phyloP scores from a whole-genome alignment of 164 flowering plant genomes.

The Berberis thunbergii region DNA sequence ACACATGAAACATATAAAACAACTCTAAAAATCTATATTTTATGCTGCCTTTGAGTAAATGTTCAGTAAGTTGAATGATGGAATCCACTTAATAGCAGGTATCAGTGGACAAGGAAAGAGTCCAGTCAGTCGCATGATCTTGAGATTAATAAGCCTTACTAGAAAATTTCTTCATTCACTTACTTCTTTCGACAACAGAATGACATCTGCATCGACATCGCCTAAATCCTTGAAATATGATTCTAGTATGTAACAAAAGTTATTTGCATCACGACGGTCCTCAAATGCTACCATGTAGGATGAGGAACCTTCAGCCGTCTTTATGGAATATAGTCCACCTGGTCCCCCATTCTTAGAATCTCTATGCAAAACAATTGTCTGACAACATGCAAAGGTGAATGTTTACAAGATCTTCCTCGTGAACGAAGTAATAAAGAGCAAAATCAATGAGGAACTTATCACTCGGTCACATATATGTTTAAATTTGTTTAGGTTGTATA shows the following conservation, averaged over 20 bases:
- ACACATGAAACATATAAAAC: neutral
- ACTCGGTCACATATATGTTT: too few species aligned
- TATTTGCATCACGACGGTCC: conserved; percentile 70
- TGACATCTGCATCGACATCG: conserved; percentile 52
- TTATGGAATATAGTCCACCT: conserved; percentile 53
- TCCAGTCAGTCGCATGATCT: neutral
- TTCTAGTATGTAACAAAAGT: conserved; percentile 73
- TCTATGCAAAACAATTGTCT: conserved; percentile 65
- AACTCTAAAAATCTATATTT: too few species aligned
- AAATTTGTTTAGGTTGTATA: neutral
- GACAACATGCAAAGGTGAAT: neutral
- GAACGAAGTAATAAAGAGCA: too few species aligned
- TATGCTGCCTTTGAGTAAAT: neutral
- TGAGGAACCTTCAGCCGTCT: conserved; percentile 16
- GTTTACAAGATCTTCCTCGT: too few species aligned
- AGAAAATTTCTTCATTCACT: conserved; percentile 10
- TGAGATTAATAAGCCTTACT: neutral
- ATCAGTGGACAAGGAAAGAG: neutral
- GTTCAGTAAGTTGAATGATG: neutral
- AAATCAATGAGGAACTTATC: too few species aligned
- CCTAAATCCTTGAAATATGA: conserved; percentile 63
- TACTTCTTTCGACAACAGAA: conserved; percentile 62
- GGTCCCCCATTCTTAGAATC: conserved; percentile 32
- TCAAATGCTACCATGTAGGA: conserved; percentile 67
- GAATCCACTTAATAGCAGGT: neutral